Base-by-base conservation (phyloP, 352 stramenopile species). In the Globisporangium camurandrum region DNA sequence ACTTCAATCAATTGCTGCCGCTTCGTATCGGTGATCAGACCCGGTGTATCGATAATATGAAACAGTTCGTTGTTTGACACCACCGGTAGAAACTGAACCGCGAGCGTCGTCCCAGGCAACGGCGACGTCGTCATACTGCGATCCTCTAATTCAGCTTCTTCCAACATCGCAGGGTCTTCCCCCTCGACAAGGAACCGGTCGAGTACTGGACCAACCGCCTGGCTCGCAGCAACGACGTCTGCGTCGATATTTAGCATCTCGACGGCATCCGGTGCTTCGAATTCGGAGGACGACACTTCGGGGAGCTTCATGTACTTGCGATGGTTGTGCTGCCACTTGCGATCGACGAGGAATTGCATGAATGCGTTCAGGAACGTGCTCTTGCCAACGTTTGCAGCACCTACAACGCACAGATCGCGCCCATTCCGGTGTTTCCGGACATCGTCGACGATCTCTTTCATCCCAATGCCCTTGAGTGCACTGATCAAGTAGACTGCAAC, bases 331-430 rank as follows among this genome's bases (percentile, higher is more conserved):
- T 88, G 71, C 78, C 78, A 90, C 64, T 90, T 90, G 57, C 76
- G 75, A 33, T 87, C 74, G 30, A 81, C 64, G n/a, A 93, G 47
- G 38, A 76, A 78, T 45, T 85, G 75, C 58, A 97, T 71, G 47
- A 96, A 79, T 40, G 84, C 82, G 67, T 97, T 97, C 23, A 97
- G 66, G 55, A 97, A 97, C 41, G 86, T 95, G 47, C 74, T 93
- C 63, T 97, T 97, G 55, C 89, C 89, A 8, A 95, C 89, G 59
- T 97, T 97, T 17, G 88, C 89, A 7, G 88, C 84, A 30, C 89
- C 89, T 3, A 97, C 76, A 0, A 97, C 84, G 63, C 93, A 96
- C 23, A 97, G 69, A 55, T 96, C 88, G 12, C 84, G 69, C 27
- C 78, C 72, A 40, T 95, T 61, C 34, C 71, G 73, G 49, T 76